Evolutionary conservation across 495 filamentous ascomycete species (phyloP).

Genomic region (Podospora anserina): DNA sequence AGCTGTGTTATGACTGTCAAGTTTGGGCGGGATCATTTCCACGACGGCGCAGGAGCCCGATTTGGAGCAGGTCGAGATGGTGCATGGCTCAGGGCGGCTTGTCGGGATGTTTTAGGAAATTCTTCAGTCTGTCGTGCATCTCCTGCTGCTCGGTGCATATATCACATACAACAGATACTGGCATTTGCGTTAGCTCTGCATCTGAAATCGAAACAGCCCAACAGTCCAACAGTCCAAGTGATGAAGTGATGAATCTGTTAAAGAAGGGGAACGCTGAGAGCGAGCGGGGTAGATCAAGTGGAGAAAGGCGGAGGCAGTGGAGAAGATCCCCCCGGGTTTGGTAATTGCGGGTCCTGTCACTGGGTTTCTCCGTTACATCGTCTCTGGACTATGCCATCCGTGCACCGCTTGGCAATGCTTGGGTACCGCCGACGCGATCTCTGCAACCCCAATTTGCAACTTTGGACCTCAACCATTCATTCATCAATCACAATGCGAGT

Average conservation of each 20-base stretch:
- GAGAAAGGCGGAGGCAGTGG: background rate
- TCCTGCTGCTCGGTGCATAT: too few species aligned
- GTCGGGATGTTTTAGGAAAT: background rate
- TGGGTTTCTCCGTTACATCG: background rate
- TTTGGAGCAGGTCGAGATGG: background rate
- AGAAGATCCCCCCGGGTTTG: background rate
- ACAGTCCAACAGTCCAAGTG: too few species aligned
- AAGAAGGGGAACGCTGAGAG: too few species aligned
- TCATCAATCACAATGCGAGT: too few species aligned
- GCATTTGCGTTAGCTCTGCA: too few species aligned
- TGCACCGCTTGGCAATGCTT: background rate
- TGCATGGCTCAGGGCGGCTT: background rate
- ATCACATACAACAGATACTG: background rate
- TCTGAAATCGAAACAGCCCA: too few species aligned
- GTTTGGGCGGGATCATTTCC: slow-evolving; percentile 2
- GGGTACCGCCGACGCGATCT: background rate
- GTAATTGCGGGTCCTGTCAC: too few species aligned
- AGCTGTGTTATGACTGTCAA: background rate
- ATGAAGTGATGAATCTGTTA: too few species aligned
- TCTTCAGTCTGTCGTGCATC: background rate
- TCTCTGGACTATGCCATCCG: background rate
- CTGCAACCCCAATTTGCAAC: background rate
- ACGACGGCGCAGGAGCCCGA: background rate
- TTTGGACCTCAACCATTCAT: too few species aligned
- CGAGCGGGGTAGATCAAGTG: background rate